Evolutionary conservation across 1,139 yeast species (phyloP), one percentile per base, ranked within the genome.

Genomic region (Hemisphaericaspora lyxosophila): DNA sequence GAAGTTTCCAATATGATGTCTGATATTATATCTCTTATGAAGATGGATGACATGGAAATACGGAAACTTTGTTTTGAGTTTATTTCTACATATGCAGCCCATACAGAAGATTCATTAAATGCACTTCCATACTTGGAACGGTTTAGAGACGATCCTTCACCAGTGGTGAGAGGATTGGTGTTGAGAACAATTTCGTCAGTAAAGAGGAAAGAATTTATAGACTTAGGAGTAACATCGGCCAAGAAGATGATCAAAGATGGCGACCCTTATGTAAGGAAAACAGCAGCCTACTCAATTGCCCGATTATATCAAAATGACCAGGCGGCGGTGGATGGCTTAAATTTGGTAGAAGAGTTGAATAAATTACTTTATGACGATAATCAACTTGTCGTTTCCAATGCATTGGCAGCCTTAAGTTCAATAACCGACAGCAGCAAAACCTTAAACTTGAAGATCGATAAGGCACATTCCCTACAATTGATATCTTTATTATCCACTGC

Each of bases 251-350:
- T 87, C 22, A 54, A 56, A 19, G 86, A 82, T 47, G 54, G 62
- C 0, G 84, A 82, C 45, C 72, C 85, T 0, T 71, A 75, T 40
- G 80, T 88, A 17, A 69, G 89, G 37, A 83, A 80, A 48, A 69
- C 84, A 0, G 89, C 94, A 0, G 82, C 85, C 3, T 82, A 70
- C 57, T 73, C 86, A 1, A 80, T 86, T 11, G 83, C 90, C 2
- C 78, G 83, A 50, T 57, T 86, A 22, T 85, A 80, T 68, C 82
- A 78, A 39, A 64, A 69, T 35, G 81, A 81, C 39, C 70, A 76
- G 4, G 60, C 62, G 2, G 53, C 73, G 14, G 78, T 78, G 2
- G 67, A 73, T 31, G 55, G 64, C 12, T 65, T 66, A 11, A 68
- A 69, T 3, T 61, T 88, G 26, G 64, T 83, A 7, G 77, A 70